Evolutionary conservation across 148 eudicot genomes (phyloP).

Genomic region (Rhododendron kiyosumense): DNA sequence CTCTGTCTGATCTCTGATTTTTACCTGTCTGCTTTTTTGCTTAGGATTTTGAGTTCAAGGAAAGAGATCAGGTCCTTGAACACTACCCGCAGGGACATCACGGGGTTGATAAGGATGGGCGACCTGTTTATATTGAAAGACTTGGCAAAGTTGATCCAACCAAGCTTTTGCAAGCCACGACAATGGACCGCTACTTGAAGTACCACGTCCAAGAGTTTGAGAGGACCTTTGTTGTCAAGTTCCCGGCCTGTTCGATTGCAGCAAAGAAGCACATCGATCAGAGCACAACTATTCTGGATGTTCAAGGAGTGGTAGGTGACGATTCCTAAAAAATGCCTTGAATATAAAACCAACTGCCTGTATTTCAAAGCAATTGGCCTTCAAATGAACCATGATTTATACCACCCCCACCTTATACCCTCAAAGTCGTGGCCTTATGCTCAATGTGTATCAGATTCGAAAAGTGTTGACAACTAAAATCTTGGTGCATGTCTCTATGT

Average conservation of each 20-base stretch:
- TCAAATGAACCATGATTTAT: constrained; percentile 1
- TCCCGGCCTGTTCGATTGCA: constrained; percentile 83
- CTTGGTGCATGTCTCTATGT: neutral
- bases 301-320: constrained; percentile 44
- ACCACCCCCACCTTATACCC: neutral
- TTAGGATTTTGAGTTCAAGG: constrained; percentile 78
- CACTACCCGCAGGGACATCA: constrained; percentile 94
- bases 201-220: constrained; percentile 90
- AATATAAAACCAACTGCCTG: neutral
- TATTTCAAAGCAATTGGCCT: neutral
- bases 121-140: constrained; percentile 83
- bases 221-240: constrained; percentile 53
- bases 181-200: constrained; percentile 66
- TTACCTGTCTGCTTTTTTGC: neutral
- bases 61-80: constrained; percentile 61
- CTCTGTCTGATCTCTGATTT: neutral
- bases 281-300: constrained; percentile 90
- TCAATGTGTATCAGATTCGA: neutral
- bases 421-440: neutral
- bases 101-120: constrained; percentile 88
- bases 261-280: constrained; percentile 82
- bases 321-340: neutral
- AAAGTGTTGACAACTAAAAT: neutral
- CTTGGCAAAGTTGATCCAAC: constrained; percentile 69
- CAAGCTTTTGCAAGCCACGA: constrained; percentile 76